Conservation (phyloP, 306 rosid species). For the Sindora glabra region DNA sequence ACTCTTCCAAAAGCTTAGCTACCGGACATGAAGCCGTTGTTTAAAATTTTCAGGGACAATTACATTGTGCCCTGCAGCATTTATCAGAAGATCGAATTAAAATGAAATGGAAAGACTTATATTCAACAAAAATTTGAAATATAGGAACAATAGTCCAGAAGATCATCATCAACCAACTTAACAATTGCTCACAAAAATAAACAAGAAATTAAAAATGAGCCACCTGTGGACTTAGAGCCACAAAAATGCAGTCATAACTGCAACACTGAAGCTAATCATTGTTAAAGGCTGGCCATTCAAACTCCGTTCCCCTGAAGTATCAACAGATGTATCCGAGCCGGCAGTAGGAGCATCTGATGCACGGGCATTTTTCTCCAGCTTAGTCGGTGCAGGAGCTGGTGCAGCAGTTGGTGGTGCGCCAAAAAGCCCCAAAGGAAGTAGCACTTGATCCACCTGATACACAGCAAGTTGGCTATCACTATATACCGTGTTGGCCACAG, state of each 20-base stretch:
- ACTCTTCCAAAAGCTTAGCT: no score
- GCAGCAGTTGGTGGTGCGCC: slow-evolving; percentile 21
- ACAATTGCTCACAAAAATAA: background rate
- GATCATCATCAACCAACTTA: background rate
- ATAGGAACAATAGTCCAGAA: no score
- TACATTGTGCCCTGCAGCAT: no score
- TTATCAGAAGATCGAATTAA: no score
- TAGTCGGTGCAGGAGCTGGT: slow-evolving; percentile 54
- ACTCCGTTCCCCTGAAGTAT: slow-evolving; percentile 13
- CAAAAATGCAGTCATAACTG: slow-evolving; percentile 1
- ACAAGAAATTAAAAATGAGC: background rate
- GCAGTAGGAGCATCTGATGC: slow-evolving; percentile 29
- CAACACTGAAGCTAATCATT: background rate
- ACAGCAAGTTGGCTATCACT: slow-evolving; percentile 63
- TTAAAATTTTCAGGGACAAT: no score
- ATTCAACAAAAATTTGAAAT: no score
- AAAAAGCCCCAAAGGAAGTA: slow-evolving; percentile 66
- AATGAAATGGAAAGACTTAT: no score
- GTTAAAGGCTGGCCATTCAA: background rate
- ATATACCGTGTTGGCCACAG: slow-evolving; percentile 57
- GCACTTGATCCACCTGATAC: slow-evolving; percentile 77
- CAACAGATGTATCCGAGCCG: slow-evolving; percentile 10
- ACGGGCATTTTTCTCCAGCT: slow-evolving; percentile 26
- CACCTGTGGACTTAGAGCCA: background rate
- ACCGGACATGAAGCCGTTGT: no score